phyloP scores from a whole-genome alignment of 1,284 basidiomycete genomes.

The Ganoderma boninense region DNA sequence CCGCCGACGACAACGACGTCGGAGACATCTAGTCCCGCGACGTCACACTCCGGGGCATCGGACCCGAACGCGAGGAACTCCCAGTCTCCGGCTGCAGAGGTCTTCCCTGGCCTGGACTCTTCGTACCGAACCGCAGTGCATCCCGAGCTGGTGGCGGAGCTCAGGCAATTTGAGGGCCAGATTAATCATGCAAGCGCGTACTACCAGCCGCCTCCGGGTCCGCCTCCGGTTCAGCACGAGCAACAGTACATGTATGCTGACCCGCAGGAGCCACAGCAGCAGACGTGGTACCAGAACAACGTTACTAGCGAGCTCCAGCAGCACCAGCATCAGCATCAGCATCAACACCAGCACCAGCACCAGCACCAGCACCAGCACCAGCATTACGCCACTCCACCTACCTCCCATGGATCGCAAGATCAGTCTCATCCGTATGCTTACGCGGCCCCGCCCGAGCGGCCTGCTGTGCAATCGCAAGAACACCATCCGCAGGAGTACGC shows the following conservation, averaged over 20 bases:
- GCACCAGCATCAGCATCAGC: conserved; percentile 9
- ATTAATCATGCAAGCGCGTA: conserved; percentile 43
- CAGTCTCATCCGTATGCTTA: conserved; percentile 15
- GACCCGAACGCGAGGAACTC: conserved; percentile 19
- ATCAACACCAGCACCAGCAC: neutral
- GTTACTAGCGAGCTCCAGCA: neutral
- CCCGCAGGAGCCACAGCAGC: conserved; percentile 10
- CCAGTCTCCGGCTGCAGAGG: conserved; percentile 28
- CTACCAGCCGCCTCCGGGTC: conserved; percentile 9
- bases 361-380: conserved; percentile 27
- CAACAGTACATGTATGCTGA: conserved; percentile 5
- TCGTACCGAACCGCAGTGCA: conserved; percentile 51
- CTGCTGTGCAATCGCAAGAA: neutral
- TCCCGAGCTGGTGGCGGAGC: conserved; percentile 65
- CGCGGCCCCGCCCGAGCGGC: conserved; percentile 8
- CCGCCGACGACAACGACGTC: conserved; percentile 31
- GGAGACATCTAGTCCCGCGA: conserved; percentile 8
- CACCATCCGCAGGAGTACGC: conserved; percentile 12
- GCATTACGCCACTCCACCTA: neutral
- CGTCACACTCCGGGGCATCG: neutral
- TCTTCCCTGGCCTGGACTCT: conserved; percentile 35
- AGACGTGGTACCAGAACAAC: neutral
- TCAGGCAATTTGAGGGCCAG: conserved; percentile 64
- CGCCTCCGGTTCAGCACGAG: conserved; percentile 2
- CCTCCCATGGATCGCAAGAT: neutral